Conservation (phyloP, 2,329 filamentous ascomycete species). For the Sodiomyces alkalinus region DNA sequence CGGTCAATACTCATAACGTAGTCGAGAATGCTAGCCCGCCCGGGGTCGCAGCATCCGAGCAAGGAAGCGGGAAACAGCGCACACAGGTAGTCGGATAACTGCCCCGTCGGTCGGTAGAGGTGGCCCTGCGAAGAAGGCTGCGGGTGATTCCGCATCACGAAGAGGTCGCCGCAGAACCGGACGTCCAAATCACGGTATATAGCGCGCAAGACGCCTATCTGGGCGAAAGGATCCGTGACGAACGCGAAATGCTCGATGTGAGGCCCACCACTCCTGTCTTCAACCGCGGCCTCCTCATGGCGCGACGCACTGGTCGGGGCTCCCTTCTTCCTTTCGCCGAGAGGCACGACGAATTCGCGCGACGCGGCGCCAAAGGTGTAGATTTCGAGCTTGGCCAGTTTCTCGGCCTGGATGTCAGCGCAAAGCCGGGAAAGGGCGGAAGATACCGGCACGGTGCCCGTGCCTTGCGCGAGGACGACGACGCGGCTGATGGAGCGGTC, state of each 20-base stretch:
- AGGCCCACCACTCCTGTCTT: conserved; percentile 10
- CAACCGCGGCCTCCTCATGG: conserved; percentile 7
- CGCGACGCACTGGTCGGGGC: conserved; percentile 3
- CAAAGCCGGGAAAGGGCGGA: conserved; percentile 21
- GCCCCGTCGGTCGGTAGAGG: conserved; percentile 1
- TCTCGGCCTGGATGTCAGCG: conserved; percentile 19
- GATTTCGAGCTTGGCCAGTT: conserved; percentile 23
- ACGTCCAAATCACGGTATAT: conserved; percentile 19
- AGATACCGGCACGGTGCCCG: conserved; percentile 19
- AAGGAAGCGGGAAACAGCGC: conserved; percentile 17
- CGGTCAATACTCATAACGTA: conserved; percentile 20
- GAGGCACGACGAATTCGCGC: conserved; percentile 20
- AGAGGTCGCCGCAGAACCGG: conserved; percentile 23
- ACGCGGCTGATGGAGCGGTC: conserved; percentile 17
- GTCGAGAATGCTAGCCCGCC: conserved; percentile 13
- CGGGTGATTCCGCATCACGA: conserved; percentile 14
- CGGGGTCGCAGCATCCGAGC: conserved; percentile 7
- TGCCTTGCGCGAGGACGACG: conserved; percentile 24
- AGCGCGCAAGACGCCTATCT: conserved; percentile 20
- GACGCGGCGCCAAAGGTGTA: conserved; percentile 27
- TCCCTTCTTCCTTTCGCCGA: conserved; percentile 10
- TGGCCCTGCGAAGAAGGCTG: background rate
- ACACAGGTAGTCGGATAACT: conserved; percentile 20
- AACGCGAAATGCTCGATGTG: conserved; percentile 23
- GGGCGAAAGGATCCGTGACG: conserved; percentile 20